A percentile compares a stretch with the other conserved stretches of the same genome.
These are phyloP conservation scores for Suillus spraguei DNA, from an alignment of 768 basidiomycete genomes.

Conservation along the genomic window DNA sequence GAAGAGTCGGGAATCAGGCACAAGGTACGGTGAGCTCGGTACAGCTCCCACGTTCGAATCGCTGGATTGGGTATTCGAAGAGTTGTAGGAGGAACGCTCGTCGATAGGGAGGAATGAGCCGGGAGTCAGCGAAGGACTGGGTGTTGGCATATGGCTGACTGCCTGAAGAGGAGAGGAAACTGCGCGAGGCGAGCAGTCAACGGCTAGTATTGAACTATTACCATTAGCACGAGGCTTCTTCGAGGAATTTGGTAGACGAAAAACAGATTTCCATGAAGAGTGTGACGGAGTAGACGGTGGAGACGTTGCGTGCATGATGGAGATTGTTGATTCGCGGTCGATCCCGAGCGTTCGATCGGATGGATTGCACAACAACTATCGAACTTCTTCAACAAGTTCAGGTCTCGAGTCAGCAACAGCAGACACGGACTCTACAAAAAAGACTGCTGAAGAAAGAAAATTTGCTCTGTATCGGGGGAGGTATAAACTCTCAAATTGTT, in stretches of 20 bases:
- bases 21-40: conserved; percentile 29
- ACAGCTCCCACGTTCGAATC: conserved; percentile 56
- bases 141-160: conserved; percentile 33
- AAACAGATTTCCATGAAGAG: conserved; percentile 69
- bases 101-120: conserved; percentile 54
- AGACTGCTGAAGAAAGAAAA: conserved; percentile 12
- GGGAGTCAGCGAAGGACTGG: conserved; percentile 55
- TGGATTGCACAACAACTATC: conserved; percentile 6
- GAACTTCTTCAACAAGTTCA: conserved; percentile 4
- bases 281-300: conserved; percentile 28
- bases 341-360: conserved; percentile 28
- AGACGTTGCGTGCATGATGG: conserved; percentile 30
- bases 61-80: conserved; percentile 74
- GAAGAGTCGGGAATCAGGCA: conserved; percentile 27
- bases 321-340: conserved; percentile 21
- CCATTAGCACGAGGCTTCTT: conserved; percentile 49
- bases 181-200: conserved; percentile 46
- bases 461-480: conserved; percentile 10
- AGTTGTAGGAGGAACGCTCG: conserved; percentile 77
- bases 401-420: not conserved
- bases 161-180: conserved; percentile 32
- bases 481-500: conserved; percentile 12
- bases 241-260: conserved; percentile 69
- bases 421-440: not conserved
- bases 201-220: conserved; percentile 45